A percentile compares a stretch with the other conserved stretches of the same genome.
These are phyloP conservation scores for Onygena corvina DNA, from an alignment of 2,329 filamentous ascomycete species.

Conservation along the genomic window DNA sequence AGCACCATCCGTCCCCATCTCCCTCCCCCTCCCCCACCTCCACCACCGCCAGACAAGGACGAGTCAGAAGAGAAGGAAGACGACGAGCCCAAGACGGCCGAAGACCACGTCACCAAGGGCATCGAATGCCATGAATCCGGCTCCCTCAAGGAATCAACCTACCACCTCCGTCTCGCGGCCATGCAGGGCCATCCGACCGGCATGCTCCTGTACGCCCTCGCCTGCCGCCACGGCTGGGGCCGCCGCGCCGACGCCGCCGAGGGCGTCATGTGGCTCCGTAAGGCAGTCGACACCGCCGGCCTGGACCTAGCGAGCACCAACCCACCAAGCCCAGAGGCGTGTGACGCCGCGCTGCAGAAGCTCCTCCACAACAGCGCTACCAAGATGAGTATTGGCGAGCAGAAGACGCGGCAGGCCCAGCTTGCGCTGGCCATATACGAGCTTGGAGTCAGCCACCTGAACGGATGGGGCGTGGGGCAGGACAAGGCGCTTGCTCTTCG, in stretches of 20 bases:
- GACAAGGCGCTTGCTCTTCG: constrained; percentile 77
- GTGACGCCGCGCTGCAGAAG: constrained; percentile 33
- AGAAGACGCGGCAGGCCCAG: constrained; percentile 76
- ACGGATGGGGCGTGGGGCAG: constrained; percentile 93
- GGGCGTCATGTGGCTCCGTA: constrained; percentile 81
- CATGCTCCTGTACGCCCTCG: constrained; percentile 91
- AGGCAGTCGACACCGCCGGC: constrained; percentile 73
- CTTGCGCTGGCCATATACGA: constrained; percentile 95
- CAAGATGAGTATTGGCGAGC: constrained; percentile 52
- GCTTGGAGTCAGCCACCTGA: constrained; percentile 90
- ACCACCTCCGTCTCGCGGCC: constrained; percentile 83
- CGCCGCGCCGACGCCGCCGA: constrained; percentile 87
- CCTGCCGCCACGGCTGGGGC: constrained; percentile 93
- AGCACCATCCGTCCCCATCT: constrained; percentile 44
- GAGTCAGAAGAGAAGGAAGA: constrained; percentile 16
- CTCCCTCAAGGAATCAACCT: constrained; percentile 83
- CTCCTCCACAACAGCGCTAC: background rate
- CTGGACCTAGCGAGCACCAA: constrained; percentile 74
- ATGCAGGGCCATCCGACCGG: constrained; percentile 75
- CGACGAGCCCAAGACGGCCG: constrained; percentile 37
- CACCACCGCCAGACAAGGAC: background rate
- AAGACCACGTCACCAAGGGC: constrained; percentile 81
- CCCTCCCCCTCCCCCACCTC: constrained; percentile 19
- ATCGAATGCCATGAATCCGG: constrained; percentile 83
- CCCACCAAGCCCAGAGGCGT: constrained; percentile 26